Evolutionary conservation across 2,329 filamentous ascomycete genomes (phyloP).

Genomic region (Nemania serpens): DNA sequence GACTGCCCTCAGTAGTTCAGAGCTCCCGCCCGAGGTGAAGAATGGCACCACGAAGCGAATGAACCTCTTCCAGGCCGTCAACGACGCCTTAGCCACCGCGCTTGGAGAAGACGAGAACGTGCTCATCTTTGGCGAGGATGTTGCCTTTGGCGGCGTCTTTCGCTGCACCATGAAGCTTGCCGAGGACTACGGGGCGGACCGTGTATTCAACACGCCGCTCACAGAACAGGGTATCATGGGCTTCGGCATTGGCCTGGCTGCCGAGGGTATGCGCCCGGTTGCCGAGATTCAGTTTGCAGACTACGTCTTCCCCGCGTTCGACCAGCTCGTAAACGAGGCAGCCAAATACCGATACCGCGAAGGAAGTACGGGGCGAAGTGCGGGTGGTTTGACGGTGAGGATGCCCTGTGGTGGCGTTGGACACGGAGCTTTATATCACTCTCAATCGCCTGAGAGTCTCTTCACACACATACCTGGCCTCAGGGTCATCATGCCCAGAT

Average conservation of each 20-base stretch:
- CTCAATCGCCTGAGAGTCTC: constrained; percentile 84
- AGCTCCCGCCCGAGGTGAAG: constrained; percentile 69
- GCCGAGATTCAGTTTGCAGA: constrained; percentile 97
- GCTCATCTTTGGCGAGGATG: constrained; percentile 93
- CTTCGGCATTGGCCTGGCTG: constrained; percentile 87
- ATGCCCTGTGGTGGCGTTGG: constrained; percentile 93
- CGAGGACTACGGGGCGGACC: constrained; percentile 81
- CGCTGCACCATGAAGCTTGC: constrained; percentile 90
- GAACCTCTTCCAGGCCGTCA: constrained; percentile 94
- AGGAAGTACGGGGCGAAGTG: constrained; percentile 60
- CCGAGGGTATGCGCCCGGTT: constrained; percentile 88
- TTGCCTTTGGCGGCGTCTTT: constrained; percentile 96
- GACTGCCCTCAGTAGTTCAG: constrained; percentile 69
- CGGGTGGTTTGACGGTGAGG: constrained; percentile 80
- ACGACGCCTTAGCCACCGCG: constrained; percentile 82
- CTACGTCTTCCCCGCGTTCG: constrained; percentile 90
- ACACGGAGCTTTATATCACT: constrained; percentile 86
- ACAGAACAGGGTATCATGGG: constrained; percentile 94
- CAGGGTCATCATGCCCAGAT: constrained; percentile 83
- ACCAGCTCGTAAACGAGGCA: constrained; percentile 92
- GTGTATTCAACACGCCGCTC: constrained; percentile 96
- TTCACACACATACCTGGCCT: constrained; percentile 89
- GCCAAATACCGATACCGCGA: constrained; percentile 85
- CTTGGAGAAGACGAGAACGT: constrained; percentile 84
- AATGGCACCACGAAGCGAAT: constrained; percentile 79